These are phyloP conservation scores for Perilla frutescens DNA, from an alignment of 257 asterid species.

Conservation along the genomic window DNA sequence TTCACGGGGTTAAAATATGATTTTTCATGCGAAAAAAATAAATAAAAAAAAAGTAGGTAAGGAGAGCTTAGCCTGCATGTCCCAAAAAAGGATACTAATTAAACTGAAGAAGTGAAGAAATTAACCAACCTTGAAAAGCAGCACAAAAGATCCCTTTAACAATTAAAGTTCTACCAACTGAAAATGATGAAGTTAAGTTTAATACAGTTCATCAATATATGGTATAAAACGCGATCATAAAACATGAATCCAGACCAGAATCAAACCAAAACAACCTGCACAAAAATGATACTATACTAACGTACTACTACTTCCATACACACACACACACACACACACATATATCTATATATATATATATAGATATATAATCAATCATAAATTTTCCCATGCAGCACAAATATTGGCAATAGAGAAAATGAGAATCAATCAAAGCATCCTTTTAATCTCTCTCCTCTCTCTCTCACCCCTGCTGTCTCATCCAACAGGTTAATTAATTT, in stretches of 20 bases:
- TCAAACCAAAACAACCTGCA: constrained; percentile 34
- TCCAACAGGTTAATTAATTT: constrained; percentile 31
- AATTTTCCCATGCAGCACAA: background rate
- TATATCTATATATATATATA: background rate
- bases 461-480: constrained; percentile 27
- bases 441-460: constrained; percentile 21
- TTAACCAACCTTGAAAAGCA: background rate
- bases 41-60: no score
- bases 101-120: no score
- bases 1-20: no score
- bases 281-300: background rate
- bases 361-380: background rate
- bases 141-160: background rate
- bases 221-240: background rate
- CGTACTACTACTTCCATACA: background rate
- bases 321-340: background rate
- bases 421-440: constrained; percentile 26
- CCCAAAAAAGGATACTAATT: no score
- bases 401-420: constrained; percentile 5
- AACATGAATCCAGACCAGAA: constrained; percentile 36
- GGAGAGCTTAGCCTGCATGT: no score
- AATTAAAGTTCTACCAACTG: constrained; percentile 12
- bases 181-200: background rate
- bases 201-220: constrained; percentile 26
- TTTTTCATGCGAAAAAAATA: no score